Evolutionary conservation across 805 yeast species (phyloP), one percentile per base, ranked within the genome.

Genomic region (Metschnikowia similis): DNA sequence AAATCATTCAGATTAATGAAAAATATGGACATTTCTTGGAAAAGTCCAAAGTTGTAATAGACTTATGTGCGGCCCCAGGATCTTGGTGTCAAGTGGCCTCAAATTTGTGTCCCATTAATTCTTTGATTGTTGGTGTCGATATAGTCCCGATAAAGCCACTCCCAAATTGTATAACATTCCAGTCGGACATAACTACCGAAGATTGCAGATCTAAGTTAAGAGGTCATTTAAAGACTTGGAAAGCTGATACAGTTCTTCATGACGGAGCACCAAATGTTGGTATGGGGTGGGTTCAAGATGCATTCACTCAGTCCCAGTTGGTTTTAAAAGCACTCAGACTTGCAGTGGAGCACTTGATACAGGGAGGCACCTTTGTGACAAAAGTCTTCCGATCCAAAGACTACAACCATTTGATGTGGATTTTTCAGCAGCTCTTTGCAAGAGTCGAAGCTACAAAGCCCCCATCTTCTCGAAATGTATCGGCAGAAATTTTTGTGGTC

Each of bases 231-330:
- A 94, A 94, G 68, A 91, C 98, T 1, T 94, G 98, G 97, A 94
- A 94, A 62, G 99, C 98, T 1, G 98, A 94, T 65, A 89, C 96
- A 0, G 98, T 94, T 16, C 74, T 94, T 64, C 99, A 94, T 71
- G 99, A 94, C 79, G 99, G 99, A 84, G 99, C 99, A 29, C 99
- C 99, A 30, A 94, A 94, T 64, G 98, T 94, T 61, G 99, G 99
- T 85, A 79, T 94, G 64, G 96, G 96, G n/a, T 94, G 99, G 99
- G 94, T 88, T 17, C 99, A 94, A 70, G 99, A 94, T 82, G 99
- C 99, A 1, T 94, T 89, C 72, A 89, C 98, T 1, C 99, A 94
- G 73, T 89, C 97, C 28, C 98, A 92, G 65, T 82, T 94, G 59
- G 95, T 96, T 30, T 75, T 94, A 58, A 96, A 91, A 73, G 96